phyloP scores from a whole-genome alignment of 2,329 filamentous ascomycete genomes.

The Talaromyces sp. region DNA sequence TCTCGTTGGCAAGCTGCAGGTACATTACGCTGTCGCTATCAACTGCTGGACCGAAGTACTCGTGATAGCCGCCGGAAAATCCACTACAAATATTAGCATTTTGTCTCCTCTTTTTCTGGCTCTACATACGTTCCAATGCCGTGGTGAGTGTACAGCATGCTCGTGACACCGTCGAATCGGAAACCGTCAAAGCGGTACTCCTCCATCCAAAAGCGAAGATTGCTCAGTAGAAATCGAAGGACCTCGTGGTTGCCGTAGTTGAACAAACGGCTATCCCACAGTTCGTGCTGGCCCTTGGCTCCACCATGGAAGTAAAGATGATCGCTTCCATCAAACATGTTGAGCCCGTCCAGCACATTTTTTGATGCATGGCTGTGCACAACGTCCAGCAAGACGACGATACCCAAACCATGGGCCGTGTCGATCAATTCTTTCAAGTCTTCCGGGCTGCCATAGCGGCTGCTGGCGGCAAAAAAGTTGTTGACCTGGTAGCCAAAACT shows the following conservation, averaged over 20 bases:
- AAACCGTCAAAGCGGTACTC: conserved; percentile 96
- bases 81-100: conserved; percentile 50
- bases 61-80: conserved; percentile 95
- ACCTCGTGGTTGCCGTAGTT: conserved; percentile 97
- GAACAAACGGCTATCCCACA: conserved; percentile 95
- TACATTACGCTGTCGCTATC: conserved; percentile 94
- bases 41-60: conserved; percentile 86
- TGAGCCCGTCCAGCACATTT: conserved; percentile 91
- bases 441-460: conserved; percentile 87
- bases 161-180: conserved; percentile 95
- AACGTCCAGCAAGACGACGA: conserved; percentile 87
- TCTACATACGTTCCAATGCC: conserved; percentile 84
- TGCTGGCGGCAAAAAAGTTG: conserved; percentile 97
- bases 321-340: conserved; percentile 92
- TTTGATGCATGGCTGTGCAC: conserved; percentile 98
- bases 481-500: conserved; percentile 99
- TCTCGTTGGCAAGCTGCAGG: conserved; percentile 91
- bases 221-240: conserved; percentile 89
- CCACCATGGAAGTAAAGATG: conserved; percentile 95
- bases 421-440: conserved; percentile 96
- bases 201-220: conserved; percentile 98
- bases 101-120: not conserved
- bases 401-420: conserved; percentile 83
- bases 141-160: conserved; percentile 94
- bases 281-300: conserved; percentile 74